Base-by-base conservation (phyloP, 106 monocot species). In the Acorus calamus region DNA sequence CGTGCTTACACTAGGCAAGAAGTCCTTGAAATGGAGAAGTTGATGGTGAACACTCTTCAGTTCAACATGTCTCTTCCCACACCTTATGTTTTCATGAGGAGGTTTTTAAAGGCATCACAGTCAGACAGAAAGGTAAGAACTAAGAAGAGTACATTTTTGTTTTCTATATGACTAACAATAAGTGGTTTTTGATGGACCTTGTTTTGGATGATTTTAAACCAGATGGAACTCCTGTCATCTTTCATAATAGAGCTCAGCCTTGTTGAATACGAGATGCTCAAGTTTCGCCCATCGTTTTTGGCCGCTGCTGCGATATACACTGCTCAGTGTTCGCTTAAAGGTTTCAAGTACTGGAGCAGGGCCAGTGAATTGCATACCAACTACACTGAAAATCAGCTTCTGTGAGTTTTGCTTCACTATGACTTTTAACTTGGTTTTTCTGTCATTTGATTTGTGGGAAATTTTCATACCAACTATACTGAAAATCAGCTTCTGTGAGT, bases 1-100 rank as follows among this genome's bases (percentile, higher is more conserved):
- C 52, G 82, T 55, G 94, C 90, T 56, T 96, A 96, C 76, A 78
- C 74, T 3, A 83, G 82, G 43, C 69, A 77, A 49, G 87, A 96
- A 64, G 66, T 96, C 9, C 76, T 96, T 56, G 76, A 84, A 46
- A 96, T 96, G 69, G 69, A 69, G 59, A 48, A 50, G 42, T 42
- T 48, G 45, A 69, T 69, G 46, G 56, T 60, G 9, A 60, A 59
- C 50, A 48, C 59, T 9, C 49, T 69, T 9, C 46, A 69, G 69
- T 69, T 69, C 59, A 69, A 69, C 58, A 59, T 69, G 49, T 69
- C 69, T 28, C 50, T 51, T 14, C 69, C 69, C 2, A 69, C 69
- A 3, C 43, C 69, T 4, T 57, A 14, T 11, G 11, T 57, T 5
- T 11, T 14, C 8, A 57, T 57, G 57, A 6, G 5, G 11, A 57